Conservation (phyloP, 768 basidiomycete species). For the Exidia glandulosa region DNA sequence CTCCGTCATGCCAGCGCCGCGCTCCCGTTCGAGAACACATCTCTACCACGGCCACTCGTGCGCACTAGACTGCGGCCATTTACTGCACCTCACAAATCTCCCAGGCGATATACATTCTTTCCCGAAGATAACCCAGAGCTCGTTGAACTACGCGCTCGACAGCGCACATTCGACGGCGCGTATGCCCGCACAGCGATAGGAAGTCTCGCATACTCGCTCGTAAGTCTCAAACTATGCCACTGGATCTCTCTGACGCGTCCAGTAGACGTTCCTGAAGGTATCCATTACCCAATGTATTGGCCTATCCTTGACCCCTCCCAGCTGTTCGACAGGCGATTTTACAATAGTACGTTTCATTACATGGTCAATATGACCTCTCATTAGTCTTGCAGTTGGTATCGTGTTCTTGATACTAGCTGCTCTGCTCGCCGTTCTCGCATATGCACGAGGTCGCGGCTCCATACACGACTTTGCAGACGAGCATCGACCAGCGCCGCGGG, state of each 20-base stretch:
- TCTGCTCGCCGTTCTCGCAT: constrained; percentile 47
- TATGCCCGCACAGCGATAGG: constrained; percentile 68
- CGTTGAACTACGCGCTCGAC: constrained; percentile 66
- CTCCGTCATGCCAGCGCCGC: no score
- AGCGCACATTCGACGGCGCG: constrained; percentile 75
- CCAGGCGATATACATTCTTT: constrained; percentile 14
- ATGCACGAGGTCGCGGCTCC: constrained; percentile 52
- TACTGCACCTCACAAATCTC: not conserved
- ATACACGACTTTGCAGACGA: constrained; percentile 69
- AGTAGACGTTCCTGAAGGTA: not conserved
- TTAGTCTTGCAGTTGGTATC: constrained; percentile 16
- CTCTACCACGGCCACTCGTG: not conserved
- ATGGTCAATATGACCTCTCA: not conserved
- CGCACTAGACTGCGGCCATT: no score
- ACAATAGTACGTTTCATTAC: constrained; percentile 46
- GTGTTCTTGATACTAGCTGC: constrained; percentile 35
- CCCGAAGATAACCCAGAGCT: constrained; percentile 23
- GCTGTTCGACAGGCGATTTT: constrained; percentile 68
- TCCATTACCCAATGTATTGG: not conserved
- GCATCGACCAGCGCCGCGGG: constrained; percentile 20
- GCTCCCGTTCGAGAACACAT: not conserved
- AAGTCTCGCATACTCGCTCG: constrained; percentile 60
- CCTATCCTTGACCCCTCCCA: constrained; percentile 42
- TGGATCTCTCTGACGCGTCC: not conserved
- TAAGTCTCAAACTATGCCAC: constrained; percentile 11